Conservation (phyloP, 441 rosid species). For the Adansonia grandidieri region DNA sequence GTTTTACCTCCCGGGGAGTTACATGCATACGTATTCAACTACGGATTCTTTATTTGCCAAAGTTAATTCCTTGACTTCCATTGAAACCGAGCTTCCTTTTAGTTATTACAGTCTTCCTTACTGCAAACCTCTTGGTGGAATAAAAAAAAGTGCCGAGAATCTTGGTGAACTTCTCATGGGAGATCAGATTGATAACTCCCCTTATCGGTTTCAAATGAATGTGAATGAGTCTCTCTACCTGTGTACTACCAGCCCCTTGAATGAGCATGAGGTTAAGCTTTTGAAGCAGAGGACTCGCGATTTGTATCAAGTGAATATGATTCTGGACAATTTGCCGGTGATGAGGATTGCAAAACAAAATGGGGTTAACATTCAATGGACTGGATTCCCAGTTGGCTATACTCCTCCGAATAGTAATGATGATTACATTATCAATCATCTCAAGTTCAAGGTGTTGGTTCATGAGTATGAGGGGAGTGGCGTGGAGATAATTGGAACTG, state of each 20-base stretch:
- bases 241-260: constrained; percentile 61
- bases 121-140: constrained; percentile 64
- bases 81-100: constrained; percentile 91
- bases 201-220: constrained; percentile 80
- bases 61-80: constrained; percentile 89
- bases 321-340: constrained; percentile 89
- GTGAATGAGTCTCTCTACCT: constrained; percentile 77
- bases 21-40: constrained; percentile 70
- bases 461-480: constrained; percentile 87
- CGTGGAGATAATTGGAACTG: constrained; percentile 86
- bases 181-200: constrained; percentile 88
- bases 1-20: constrained; percentile 89
- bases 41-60: constrained; percentile 58
- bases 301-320: constrained; percentile 87
- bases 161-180: constrained; percentile 98
- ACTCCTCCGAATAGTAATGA: constrained; percentile 71
- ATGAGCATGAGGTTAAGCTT: constrained; percentile 83
- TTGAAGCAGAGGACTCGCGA: constrained; percentile 88
- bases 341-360: constrained; percentile 76
- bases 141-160: constrained; percentile 89
- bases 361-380: constrained; percentile 81
- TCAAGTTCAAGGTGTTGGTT: constrained; percentile 85
- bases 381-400: constrained; percentile 92
- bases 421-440: constrained; percentile 88
- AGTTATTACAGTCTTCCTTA: constrained; percentile 85